Base-by-base conservation (phyloP, 352 stramenopile species). In the Pythium brachiatum region DNA sequence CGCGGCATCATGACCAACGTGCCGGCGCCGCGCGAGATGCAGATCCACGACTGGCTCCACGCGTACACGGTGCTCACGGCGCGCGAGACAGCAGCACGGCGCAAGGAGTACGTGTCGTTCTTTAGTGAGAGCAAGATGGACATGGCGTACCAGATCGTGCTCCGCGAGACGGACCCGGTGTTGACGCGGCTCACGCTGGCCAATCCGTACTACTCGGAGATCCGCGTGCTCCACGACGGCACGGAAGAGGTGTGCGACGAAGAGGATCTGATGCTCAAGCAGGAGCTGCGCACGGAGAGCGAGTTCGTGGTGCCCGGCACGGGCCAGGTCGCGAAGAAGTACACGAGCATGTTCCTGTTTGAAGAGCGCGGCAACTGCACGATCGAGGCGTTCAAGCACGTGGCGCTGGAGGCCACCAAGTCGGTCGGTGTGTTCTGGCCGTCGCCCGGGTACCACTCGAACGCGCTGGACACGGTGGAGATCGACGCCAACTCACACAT, bases 41-140 rank as follows among this genome's bases (percentile, higher is more conserved):
- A 88, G 51, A 86, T 90, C 63, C 77, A 90, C 60, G 79, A 90
- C 68, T 88, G 79, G 77, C 76, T 90, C 54, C 79, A 90, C 69
- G 86, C 79, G 67, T 90, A 85, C 66, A 88, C 81, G 12, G 66
- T 75, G 6, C 61, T 90, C 43, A 73, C 69, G 3, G 75, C 64
- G 0, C 44, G 60, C 2, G 69, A 86, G 26, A n/a, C 36, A 0
- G 16, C 67, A 0, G 60, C 66, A 1, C 69, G 78, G 3, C 68
- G 67, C 21, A 78, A 74, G 16, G 77, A 90, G 60, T 86, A 86
- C 46, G 29, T 78, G 18, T 62, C 66, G 27, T 74, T 70, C 46
- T 85, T 90, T 29, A 70, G 72, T 0, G 68, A 72, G 26, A 88
- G 79, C 56, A 88, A 88, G 62, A 75, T 88, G 66, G 75, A 86